Evolutionary conservation across 2,329 filamentous ascomycete species (phyloP).

Genomic region (Zasmidium angulare): DNA sequence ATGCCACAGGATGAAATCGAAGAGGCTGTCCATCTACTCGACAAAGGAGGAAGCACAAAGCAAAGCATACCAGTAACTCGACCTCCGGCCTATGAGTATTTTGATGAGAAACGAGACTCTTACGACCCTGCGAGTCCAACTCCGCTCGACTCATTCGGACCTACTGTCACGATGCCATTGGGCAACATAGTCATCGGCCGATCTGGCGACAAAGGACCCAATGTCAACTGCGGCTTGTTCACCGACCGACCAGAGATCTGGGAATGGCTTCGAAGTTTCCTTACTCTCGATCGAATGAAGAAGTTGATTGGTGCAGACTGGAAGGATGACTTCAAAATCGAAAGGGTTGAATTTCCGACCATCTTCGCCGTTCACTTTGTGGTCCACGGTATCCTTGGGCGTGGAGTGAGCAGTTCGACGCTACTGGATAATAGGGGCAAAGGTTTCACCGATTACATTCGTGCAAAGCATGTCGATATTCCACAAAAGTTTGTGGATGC

Average conservation of each 20-base stretch:
- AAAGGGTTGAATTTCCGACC: conserved; percentile 38
- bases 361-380: conserved; percentile 40
- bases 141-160: neutral
- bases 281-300: conserved; percentile 16
- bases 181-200: conserved; percentile 25
- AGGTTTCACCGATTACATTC: conserved; percentile 13
- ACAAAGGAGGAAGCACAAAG: neutral
- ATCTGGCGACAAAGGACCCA: conserved; percentile 29
- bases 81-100: conserved; percentile 10
- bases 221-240: conserved; percentile 37
- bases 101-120: conserved; percentile 8
- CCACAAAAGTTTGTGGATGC: no score
- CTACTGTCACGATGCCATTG: neutral
- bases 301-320: conserved; percentile 26
- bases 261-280: conserved; percentile 24
- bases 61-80: no score
- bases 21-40: conserved; percentile 21
- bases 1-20: no score
- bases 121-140: conserved; percentile 17
- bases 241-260: conserved; percentile 15
- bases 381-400: conserved; percentile 14
- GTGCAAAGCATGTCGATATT: conserved; percentile 5
- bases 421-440: conserved; percentile 16
- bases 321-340: conserved; percentile 25
- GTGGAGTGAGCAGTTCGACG: conserved; percentile 16